Conservation (phyloP, 768 basidiomycete species). For the Peribolospora kevripleyi region DNA sequence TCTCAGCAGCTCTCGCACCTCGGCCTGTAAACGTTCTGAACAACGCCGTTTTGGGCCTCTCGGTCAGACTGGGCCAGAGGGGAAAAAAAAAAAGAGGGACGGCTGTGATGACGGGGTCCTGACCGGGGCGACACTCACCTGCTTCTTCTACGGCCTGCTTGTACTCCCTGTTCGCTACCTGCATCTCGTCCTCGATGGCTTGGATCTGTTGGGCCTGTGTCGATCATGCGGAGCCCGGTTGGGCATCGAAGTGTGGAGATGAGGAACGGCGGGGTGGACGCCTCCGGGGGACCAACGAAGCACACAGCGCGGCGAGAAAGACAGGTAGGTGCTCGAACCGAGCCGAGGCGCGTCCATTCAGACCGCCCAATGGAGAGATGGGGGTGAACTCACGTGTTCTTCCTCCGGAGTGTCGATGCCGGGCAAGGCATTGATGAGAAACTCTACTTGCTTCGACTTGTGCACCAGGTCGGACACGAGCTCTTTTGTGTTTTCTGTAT, state of each 20-base stretch:
- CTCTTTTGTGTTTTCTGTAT: conserved; percentile 53
- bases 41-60: too few species aligned
- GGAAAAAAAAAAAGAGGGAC: too few species aligned
- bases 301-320: too few species aligned
- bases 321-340: too few species aligned
- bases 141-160: conserved; percentile 43
- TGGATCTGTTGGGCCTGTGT: background rate
- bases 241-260: background rate
- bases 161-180: conserved; percentile 50
- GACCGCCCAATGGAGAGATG: too few species aligned
- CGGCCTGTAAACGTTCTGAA: too few species aligned
- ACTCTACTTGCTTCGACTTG: conserved; percentile 74
- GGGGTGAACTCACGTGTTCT: conserved; percentile 30
- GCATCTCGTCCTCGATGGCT: conserved; percentile 42
- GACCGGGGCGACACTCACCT: conserved; percentile 28
- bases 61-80: too few species aligned
- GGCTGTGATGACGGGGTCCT: too few species aligned
- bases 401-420: conserved; percentile 47
- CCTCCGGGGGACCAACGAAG: background rate
- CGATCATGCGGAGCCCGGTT: background rate
- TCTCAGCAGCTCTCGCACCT: too few species aligned
- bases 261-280: background rate
- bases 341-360: too few species aligned
- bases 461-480: conserved; percentile 56
- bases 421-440: conserved; percentile 53